phyloP scores from a whole-genome alignment of 441 rosid genomes.

The Metrosideros polymorpha region DNA sequence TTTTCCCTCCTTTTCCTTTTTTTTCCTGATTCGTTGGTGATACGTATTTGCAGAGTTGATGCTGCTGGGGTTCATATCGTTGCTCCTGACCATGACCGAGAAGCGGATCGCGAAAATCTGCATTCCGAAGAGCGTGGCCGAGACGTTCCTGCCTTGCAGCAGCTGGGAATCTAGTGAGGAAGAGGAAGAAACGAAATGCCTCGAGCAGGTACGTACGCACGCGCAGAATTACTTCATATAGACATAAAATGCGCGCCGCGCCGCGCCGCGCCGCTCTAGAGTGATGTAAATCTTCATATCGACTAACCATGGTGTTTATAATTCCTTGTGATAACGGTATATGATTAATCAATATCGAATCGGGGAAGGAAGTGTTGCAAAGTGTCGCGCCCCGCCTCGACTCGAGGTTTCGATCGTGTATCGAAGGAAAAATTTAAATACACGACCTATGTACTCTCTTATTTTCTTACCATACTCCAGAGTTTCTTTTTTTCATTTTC shows the following conservation, averaged over 20 bases:
- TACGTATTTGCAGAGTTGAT: slow-evolving; percentile 30
- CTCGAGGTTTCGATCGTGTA: neutral
- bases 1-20: neutral
- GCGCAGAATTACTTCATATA: neutral
- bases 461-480: too few relatives aligned
- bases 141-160: slow-evolving; percentile 56
- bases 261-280: neutral
- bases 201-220: slow-evolving; percentile 11
- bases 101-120: slow-evolving; percentile 53
- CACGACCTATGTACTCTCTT: neutral
- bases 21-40: neutral
- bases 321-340: neutral
- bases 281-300: neutral
- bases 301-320: neutral
- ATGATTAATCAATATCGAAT: neutral
- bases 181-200: slow-evolving; percentile 37
- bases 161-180: slow-evolving; percentile 1
- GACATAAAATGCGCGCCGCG: neutral
- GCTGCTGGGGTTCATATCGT: slow-evolving; percentile 69
- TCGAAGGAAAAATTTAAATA: neutral
- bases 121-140: slow-evolving; percentile 27
- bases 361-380: neutral
- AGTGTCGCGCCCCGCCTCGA: too few relatives aligned
- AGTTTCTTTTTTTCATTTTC: neutral
- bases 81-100: slow-evolving; percentile 49